A percentile compares a stretch with the other conserved stretches of the same genome.
These are phyloP conservation scores for Pseudozyma flocculosa DNA, from an alignment of 1,284 basidiomycete genomes.

Conservation along the genomic window DNA sequence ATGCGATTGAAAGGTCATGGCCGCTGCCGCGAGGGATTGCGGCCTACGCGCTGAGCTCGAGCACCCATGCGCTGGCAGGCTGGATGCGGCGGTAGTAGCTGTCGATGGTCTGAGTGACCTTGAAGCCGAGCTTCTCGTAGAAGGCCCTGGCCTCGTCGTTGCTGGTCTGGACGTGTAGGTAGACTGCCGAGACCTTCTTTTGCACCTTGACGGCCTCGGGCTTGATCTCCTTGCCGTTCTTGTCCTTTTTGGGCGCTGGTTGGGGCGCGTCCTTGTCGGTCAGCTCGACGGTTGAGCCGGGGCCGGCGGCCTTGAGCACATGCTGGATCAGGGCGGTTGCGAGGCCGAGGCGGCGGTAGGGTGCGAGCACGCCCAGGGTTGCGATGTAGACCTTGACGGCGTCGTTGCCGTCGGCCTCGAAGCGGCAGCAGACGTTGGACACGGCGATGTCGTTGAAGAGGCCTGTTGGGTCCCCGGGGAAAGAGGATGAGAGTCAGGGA, in stretches of 20 bases:
- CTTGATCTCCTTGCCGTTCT: constrained; percentile 41
- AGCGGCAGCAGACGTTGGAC: constrained; percentile 56
- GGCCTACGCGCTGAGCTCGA: constrained; percentile 36
- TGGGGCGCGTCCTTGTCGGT: constrained; percentile 18
- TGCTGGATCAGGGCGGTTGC: constrained; percentile 55
- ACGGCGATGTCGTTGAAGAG: constrained; percentile 60
- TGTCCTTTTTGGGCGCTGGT: constrained; percentile 30
- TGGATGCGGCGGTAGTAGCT: constrained; percentile 54
- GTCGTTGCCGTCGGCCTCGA: constrained; percentile 45
- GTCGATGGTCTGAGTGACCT: constrained; percentile 42
- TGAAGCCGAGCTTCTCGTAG: constrained; percentile 59
- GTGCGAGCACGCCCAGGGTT: constrained; percentile 59
- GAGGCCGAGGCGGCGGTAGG: constrained; percentile 59
- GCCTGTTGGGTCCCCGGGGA: constrained; percentile 27
- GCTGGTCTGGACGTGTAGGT: constrained; percentile 58
- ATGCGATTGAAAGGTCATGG: too few species aligned
- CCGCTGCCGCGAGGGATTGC: too few species aligned
- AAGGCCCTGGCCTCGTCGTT: constrained; percentile 57
- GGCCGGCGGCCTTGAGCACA: constrained; percentile 50
- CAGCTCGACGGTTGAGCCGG: constrained; percentile 39
- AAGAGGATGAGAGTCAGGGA: too few species aligned
- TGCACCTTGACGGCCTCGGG: constrained; percentile 23
- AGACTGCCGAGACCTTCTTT: constrained; percentile 47
- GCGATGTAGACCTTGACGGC: constrained; percentile 58
- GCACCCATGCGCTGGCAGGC: constrained; percentile 58